phyloP scores from a whole-genome alignment of 345 rosid genomes.

The Diplotaxis tenuifolia region DNA sequence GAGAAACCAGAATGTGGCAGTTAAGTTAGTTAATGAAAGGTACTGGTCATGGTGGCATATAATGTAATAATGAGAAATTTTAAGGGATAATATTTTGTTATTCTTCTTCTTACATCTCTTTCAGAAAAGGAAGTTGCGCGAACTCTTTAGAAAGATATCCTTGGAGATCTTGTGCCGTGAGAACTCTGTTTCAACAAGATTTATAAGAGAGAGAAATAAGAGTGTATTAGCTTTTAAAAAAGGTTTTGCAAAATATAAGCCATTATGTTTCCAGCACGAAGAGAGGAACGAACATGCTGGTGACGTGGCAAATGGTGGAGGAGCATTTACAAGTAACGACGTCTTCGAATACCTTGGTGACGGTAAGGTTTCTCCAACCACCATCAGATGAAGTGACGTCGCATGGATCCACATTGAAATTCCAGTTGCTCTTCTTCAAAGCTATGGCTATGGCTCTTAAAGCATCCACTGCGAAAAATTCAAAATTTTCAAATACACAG shows the following conservation, averaged over 20 bases:
- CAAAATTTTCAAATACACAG: neutral
- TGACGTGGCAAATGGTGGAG: conserved; percentile 45
- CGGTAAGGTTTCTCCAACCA: conserved; percentile 39
- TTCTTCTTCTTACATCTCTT: conserved; percentile 39
- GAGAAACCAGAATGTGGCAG: conserved; percentile 7
- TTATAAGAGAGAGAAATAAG: neutral
- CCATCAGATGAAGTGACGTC: conserved; percentile 4
- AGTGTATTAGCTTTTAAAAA: neutral
- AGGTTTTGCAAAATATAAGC: neutral
- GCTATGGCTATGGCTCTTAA: conserved; percentile 41
- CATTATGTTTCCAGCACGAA: conserved; percentile 4
- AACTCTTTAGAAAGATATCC: conserved; percentile 49
- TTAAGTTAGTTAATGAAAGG: conserved; percentile 1
- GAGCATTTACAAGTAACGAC: conserved; percentile 47
- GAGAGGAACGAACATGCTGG: conserved; percentile 23
- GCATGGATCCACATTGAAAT: conserved; percentile 59
- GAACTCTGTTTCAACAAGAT: conserved; percentile 34
- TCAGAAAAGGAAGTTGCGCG: conserved; percentile 42
- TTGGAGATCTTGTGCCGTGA: conserved; percentile 43
- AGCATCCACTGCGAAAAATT: conserved; percentile 42
- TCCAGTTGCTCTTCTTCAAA: conserved; percentile 51
- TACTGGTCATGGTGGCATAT: neutral
- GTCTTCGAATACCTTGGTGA: conserved; percentile 19
- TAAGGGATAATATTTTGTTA: neutral
- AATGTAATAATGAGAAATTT: neutral